Evolutionary conservation across 1,139 yeast genomes (phyloP), one percentile per base, ranked within the genome.

Genomic region (Scheffersomyces quercinus): DNA sequence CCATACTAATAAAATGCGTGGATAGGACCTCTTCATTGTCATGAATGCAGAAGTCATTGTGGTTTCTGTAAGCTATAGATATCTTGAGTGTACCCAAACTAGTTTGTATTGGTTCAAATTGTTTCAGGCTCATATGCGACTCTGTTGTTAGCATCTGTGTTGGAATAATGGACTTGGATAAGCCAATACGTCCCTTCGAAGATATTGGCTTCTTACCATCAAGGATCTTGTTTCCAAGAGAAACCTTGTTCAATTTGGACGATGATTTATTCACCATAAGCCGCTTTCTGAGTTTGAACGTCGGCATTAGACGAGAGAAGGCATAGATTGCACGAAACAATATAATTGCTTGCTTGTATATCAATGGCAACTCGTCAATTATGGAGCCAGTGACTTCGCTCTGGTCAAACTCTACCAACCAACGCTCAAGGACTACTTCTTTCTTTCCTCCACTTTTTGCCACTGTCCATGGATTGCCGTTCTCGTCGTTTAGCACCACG

Each of bases 391-490:
- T 53, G 7, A 61, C 60, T 20, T 54, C 64, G 42, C 47, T 57
- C 39, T 60, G 60, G 53, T 85, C 91, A 50, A 90, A 79, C 61
- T 90, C 96, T 32, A 93, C 70, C 24, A 89, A 71, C 99, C 99
- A 93, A 46, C 99, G 74, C 60, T 93, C 99, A 45, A 93, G 67
- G 2, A 93, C 97, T 13, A 93, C 80, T 62, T 91, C 98, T 11
- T 81, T 72, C 57, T 77, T 82, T 26, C 59, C 58, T 2, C 75
- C 73, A 13, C 82, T 81, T 44, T 72, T 74, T 12, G 78, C 70
- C 11, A 81, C 82, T 30, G 73, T 68, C 79, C 80, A 77, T n/a
- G 67, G 44, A 35, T 74, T 73, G 4, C 69, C 74, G 8, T 65
- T 60, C 44, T 81, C 91, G 45, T 81, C 83, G 30, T 70, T 64